These are phyloP conservation scores for Sporothrix brunneoviolacea DNA, from an alignment of 2,329 filamentous ascomycete species.

Conservation along the genomic window DNA sequence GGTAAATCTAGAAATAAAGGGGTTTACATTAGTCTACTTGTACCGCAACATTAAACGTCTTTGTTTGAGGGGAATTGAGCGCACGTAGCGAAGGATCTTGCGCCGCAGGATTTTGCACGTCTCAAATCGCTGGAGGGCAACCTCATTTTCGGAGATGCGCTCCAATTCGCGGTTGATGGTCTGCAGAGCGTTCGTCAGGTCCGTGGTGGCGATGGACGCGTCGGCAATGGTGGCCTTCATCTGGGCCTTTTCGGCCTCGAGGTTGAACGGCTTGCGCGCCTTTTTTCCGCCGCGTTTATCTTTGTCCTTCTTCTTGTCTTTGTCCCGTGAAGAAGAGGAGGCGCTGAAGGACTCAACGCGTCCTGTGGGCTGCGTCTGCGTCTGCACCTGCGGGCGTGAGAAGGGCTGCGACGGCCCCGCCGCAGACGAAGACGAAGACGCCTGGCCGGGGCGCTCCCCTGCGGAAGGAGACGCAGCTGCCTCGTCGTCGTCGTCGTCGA, in stretches of 20 bases:
- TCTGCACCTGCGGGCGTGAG: background rate
- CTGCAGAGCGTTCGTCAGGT: slow-evolving; percentile 79
- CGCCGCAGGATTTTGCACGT: slow-evolving; percentile 77
- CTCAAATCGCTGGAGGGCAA: slow-evolving; percentile 73
- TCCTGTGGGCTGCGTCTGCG: slow-evolving; percentile 20
- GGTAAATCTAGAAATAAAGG: slow-evolving; percentile 60
- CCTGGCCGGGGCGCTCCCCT: slow-evolving; percentile 12
- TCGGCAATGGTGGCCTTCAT: slow-evolving; percentile 88
- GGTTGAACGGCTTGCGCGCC: slow-evolving; percentile 63
- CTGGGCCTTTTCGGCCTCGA: slow-evolving; percentile 79
- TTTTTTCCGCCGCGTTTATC: slow-evolving; percentile 48
- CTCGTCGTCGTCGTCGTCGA: slow-evolving; percentile 59
- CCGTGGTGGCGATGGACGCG: slow-evolving; percentile 83
- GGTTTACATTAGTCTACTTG: too few species aligned
- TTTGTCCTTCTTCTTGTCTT: slow-evolving; percentile 40
- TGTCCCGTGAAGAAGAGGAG: slow-evolving; percentile 32
- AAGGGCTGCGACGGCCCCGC: background rate
- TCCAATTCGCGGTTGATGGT: slow-evolving; percentile 85
- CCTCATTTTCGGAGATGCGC: slow-evolving; percentile 76
- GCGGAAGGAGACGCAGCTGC: slow-evolving; percentile 29
- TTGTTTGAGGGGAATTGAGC: too few species aligned
- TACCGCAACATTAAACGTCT: too few species aligned
- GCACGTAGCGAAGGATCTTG: slow-evolving; percentile 80
- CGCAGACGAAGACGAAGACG: slow-evolving; percentile 19
- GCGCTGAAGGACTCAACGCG: slow-evolving; percentile 35